phyloP scores from a whole-genome alignment of 2,329 filamentous ascomycete species.

The Ophiocordyceps unilateralis region DNA sequence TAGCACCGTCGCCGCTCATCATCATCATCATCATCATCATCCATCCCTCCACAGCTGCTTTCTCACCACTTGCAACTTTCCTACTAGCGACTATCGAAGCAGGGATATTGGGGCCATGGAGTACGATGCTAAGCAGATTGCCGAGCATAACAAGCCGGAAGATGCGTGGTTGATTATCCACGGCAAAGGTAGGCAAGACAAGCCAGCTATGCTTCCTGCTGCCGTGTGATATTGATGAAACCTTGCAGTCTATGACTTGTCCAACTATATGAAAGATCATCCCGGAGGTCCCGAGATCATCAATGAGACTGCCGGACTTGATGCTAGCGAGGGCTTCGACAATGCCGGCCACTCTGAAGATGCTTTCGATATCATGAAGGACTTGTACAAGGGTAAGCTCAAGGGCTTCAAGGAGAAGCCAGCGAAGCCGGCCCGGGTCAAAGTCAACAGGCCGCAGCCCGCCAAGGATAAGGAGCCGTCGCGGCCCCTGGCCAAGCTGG shows the following conservation, averaged over 20 bases:
- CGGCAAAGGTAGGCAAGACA: conserved; percentile 25
- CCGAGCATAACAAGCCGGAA: conserved; percentile 26
- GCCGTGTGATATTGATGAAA: too few relatives aligned
- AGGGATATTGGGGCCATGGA: conserved; percentile 1
- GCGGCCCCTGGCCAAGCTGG: conserved; percentile 1
- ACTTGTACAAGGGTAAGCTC: conserved; percentile 19
- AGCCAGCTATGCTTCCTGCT: too few relatives aligned
- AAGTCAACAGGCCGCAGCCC: not conserved
- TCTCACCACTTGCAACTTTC: not conserved
- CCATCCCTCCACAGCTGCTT: too few relatives aligned
- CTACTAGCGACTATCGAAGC: too few relatives aligned
- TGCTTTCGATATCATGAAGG: conserved; percentile 23
- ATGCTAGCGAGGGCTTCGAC: conserved; percentile 67
- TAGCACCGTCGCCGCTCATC: too few relatives aligned
- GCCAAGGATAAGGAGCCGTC: not conserved
- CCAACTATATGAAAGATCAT: conserved; percentile 40
- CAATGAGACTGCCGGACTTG: conserved; percentile 59
- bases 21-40: too few relatives aligned
- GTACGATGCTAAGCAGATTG: conserved; percentile 23
- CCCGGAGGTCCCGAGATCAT: conserved; percentile 64
- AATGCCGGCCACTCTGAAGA: conserved; percentile 67
- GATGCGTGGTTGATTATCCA: conserved; percentile 40
- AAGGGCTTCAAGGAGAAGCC: conserved; percentile 11
- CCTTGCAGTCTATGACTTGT: conserved; percentile 36
- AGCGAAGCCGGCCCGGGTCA: not conserved